Evolutionary conservation across 148 eudicot species (phyloP).

Genomic region (Vaccinium myrtillus): DNA sequence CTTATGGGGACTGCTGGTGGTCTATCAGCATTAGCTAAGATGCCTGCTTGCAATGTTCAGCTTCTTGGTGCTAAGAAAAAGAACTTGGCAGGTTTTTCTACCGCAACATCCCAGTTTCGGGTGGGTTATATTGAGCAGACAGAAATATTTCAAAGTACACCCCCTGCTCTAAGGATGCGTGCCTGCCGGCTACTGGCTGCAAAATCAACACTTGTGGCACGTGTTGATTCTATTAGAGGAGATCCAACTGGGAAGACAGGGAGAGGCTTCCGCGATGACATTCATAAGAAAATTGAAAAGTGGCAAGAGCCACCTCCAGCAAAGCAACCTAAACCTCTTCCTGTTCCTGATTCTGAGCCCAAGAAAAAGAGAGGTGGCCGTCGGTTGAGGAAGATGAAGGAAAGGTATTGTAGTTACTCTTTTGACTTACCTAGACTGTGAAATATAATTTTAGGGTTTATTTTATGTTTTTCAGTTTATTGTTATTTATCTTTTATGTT

Average conservation of each 20-base stretch:
- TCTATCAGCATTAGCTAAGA: slow-evolving; percentile 72
- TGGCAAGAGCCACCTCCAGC: slow-evolving; percentile 99
- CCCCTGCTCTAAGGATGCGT: slow-evolving; percentile 82
- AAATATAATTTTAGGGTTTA: too few species aligned
- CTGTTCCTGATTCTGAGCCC: slow-evolving; percentile 98
- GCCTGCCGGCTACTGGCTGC: slow-evolving; percentile 84
- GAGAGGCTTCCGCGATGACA: slow-evolving; percentile 67
- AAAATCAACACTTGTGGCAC: slow-evolving; percentile 89
- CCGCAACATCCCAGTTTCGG: slow-evolving; percentile 89
- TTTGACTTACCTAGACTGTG: not conserved
- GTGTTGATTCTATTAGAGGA: slow-evolving; percentile 87
- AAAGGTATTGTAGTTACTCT: slow-evolving; percentile 45
- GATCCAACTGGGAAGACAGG: slow-evolving; percentile 84
- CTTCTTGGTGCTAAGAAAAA: slow-evolving; percentile 89
- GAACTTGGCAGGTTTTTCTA: slow-evolving; percentile 89
- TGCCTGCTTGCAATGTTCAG: slow-evolving; percentile 98
- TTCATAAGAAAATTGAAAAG: slow-evolving; percentile 92
- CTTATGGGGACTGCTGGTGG: slow-evolving; percentile 99
- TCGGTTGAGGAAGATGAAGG: slow-evolving; percentile 93
- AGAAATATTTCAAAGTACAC: slow-evolving; percentile 85
- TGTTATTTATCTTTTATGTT: too few species aligned
- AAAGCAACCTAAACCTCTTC: slow-evolving; percentile 95
- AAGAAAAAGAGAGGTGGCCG: slow-evolving; percentile 98
- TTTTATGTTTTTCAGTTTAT: too few species aligned
- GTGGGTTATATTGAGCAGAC: slow-evolving; percentile 90